Conservation (phyloP, 2,329 filamentous ascomycete species). For the Aspergillus sp. region DNA sequence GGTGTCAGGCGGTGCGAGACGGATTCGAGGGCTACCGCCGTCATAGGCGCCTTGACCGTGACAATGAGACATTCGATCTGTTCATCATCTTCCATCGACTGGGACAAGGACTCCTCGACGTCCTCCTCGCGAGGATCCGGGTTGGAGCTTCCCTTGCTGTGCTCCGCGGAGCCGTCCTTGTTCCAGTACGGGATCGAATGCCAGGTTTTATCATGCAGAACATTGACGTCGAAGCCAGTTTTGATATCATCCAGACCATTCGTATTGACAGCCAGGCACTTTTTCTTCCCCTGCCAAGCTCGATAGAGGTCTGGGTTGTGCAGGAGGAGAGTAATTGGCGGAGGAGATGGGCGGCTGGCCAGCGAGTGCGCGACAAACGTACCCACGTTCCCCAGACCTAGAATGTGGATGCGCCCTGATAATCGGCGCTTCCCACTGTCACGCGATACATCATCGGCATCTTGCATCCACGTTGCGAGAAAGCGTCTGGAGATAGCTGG, state of each 20-base stretch:
- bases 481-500: slow-evolving; percentile 13
- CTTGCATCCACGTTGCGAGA: slow-evolving; percentile 29
- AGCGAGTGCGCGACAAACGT: slow-evolving; percentile 72
- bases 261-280: slow-evolving; percentile 34
- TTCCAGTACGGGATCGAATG: slow-evolving; percentile 27
- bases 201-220: slow-evolving; percentile 35
- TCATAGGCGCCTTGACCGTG: slow-evolving; percentile 70
- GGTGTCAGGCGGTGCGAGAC: slow-evolving; percentile 67
- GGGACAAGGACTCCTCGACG: slow-evolving; percentile 10
- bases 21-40: slow-evolving; percentile 63
- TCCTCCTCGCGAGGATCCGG: slow-evolving; percentile 10
- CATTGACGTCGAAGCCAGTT: slow-evolving; percentile 45
- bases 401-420: slow-evolving; percentile 54
- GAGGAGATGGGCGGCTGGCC: slow-evolving; percentile 64
- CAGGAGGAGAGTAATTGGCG: slow-evolving; percentile 74
- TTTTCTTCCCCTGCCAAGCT: slow-evolving; percentile 21
- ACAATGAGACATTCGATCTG: slow-evolving; percentile 74
- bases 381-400: slow-evolving; percentile 77
- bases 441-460: slow-evolving; percentile 21
- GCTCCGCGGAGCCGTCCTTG: slow-evolving; percentile 12
- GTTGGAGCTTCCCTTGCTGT: slow-evolving; percentile 3
- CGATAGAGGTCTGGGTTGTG: slow-evolving; percentile 45
- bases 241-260: slow-evolving; percentile 43
- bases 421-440: slow-evolving; percentile 21
- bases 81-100: slow-evolving; percentile 35